Evolutionary conservation across 805 yeast genomes (phyloP), one percentile per base, ranked within the genome.

Genomic region (Helenozyma rhizophorensis): DNA sequence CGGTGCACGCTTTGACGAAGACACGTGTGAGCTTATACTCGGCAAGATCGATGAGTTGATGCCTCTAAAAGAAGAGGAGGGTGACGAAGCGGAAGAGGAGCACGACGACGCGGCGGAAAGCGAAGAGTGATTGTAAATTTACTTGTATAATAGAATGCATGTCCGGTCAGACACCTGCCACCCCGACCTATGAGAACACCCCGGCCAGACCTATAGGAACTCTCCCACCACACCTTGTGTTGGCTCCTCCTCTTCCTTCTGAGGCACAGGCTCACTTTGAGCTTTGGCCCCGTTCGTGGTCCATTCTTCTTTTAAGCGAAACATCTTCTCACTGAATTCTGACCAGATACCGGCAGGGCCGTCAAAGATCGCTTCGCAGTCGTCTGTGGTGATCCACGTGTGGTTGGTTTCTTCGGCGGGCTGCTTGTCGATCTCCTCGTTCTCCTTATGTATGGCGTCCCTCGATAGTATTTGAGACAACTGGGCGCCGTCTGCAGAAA

Each of bases 1-100:
- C 57, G 98, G 90, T 46, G 78, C 76, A 40, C 68, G 98, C 47
- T 82, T 88, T 48, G 60, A 64, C n/a, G 85, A 83, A 38, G 82
- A 75, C 1, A 70, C 79, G 39, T 69, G 84, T 30, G 73, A 77
- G 28, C 62, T 65, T 3, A 72, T 90, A 2, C 42, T 90, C 19
- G 72, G 62, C 4, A 68, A 78, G 31, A 67, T 86, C 13, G 49
- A 59, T n/a, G 67, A 67, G 24, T 62, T 72, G 34, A 74, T 77
- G 52, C 85, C 83, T 2, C 49, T 63, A 9, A 58, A 47, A 9
- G 64, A 59, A 23, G 54, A 44, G 12, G 60, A 49, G 14, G 60
- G 38, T 4, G 57, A 42, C 14, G 58, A 43, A 9, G 52, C 49
- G 14, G 51, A 37, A 3, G 58, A 39, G 8, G 62, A 43, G 4